These are phyloP conservation scores for Globisporangium alternatum DNA, from an alignment of 352 stramenopile genomes.

Conservation along the genomic window DNA sequence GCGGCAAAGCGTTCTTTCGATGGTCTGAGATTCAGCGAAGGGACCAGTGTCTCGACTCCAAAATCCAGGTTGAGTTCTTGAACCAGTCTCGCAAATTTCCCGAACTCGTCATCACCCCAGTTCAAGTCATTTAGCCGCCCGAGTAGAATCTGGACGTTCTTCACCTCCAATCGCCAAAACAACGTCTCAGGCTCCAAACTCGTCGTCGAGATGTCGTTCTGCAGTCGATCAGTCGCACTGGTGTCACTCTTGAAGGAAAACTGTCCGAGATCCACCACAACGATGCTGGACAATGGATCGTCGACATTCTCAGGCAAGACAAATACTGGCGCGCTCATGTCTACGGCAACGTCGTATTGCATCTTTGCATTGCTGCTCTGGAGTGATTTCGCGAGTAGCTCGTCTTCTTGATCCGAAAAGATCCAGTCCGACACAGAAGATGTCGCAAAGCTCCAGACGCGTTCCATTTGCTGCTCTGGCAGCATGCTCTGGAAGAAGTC, in stretches of 20 bases:
- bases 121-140: slow-evolving; percentile 37
- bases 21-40: slow-evolving; percentile 2
- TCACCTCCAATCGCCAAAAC: slow-evolving; percentile 61
- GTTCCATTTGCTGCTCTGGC: slow-evolving; percentile 65
- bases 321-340: slow-evolving; percentile 75
- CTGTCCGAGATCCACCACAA: slow-evolving; percentile 72
- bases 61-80: slow-evolving; percentile 65
- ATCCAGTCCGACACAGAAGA: slow-evolving; percentile 82
- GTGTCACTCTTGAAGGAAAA: slow-evolving; percentile 57
- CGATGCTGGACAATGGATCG: slow-evolving; percentile 34
- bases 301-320: slow-evolving; percentile 55
- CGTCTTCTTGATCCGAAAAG: slow-evolving; percentile 56
- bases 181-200: slow-evolving; percentile 26
- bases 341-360: slow-evolving; percentile 62
- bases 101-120: slow-evolving; percentile 38
- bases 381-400: slow-evolving; percentile 29
- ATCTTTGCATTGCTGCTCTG: slow-evolving; percentile 18
- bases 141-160: slow-evolving; percentile 57
- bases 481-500: slow-evolving; percentile 70
- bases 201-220: not conserved
- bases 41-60: slow-evolving; percentile 38
- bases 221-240: slow-evolving; percentile 9
- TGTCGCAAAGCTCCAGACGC: slow-evolving; percentile 78
- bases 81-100: slow-evolving; percentile 43
- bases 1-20: slow-evolving; percentile 8